phyloP scores from a whole-genome alignment of 208 protist genomes.

The Naegleria lovaniensis region DNA sequence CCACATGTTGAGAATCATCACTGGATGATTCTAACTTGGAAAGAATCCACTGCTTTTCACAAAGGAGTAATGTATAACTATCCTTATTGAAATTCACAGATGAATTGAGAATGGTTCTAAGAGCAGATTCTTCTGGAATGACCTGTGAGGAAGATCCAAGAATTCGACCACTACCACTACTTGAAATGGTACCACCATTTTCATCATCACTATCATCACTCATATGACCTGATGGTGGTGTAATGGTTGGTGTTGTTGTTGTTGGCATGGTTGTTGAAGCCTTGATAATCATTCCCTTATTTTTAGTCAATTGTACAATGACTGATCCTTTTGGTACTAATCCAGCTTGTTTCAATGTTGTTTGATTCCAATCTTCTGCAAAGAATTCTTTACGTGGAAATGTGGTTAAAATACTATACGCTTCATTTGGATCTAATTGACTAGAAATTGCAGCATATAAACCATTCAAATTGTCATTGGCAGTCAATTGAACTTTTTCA shows the following conservation, averaged over 20 bases:
- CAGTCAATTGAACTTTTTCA: neutral
- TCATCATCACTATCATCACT: neutral
- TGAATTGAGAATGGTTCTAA: neutral
- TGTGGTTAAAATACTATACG: neutral
- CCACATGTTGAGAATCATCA: neutral
- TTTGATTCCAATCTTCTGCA: neutral
- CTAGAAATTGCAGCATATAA: neutral
- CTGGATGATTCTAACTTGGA: neutral
- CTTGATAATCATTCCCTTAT: neutral
- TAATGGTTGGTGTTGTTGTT: neutral
- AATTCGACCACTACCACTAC: neutral
- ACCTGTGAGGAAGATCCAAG: neutral
- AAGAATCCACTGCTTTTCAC: neutral
- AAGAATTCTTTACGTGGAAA: constrained; percentile 3
- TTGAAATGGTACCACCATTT: neutral
- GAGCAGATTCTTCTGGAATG: neutral
- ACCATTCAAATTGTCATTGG: neutral
- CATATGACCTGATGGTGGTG: no score
- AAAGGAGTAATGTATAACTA: neutral
- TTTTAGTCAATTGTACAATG: neutral
- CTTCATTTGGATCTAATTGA: neutral
- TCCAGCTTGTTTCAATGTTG: neutral
- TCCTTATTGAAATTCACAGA: neutral
- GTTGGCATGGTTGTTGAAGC: neutral
- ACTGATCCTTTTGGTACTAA: constrained; percentile 9